A percentile compares a stretch with the other conserved stretches of the same genome.
Conservation (phyloP, 2,329 filamentous ascomycete species). For the Plenodomus biglobosus region DNA sequence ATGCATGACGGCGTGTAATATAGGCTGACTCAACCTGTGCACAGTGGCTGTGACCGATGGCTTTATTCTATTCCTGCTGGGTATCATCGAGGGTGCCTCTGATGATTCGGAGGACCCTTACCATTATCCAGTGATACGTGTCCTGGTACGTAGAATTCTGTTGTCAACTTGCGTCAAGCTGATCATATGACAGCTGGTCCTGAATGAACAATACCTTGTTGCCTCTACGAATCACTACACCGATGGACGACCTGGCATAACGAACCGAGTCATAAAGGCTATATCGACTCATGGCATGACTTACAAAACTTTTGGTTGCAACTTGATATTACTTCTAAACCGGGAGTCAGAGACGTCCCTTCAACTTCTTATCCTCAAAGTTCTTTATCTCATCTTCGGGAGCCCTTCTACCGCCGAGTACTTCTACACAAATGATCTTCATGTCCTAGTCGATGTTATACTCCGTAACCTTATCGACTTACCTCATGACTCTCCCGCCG, state of each 20-base stretch:
- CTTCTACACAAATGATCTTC: constrained; percentile 96
- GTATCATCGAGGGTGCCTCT: constrained; percentile 83
- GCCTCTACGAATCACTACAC: constrained; percentile 50
- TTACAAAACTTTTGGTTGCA: constrained; percentile 96
- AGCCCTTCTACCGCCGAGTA: constrained; percentile 92
- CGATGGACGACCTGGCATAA: constrained; percentile 59
- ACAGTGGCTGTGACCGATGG: constrained; percentile 66
- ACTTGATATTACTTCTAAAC: constrained; percentile 92
- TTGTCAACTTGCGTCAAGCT: not conserved
- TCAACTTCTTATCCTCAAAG: constrained; percentile 93
- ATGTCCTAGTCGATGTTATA: constrained; percentile 91
- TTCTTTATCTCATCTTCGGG: constrained; percentile 93
- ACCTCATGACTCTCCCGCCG: constrained; percentile 68
- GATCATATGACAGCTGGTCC: constrained; percentile 65
- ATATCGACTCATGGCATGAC: constrained; percentile 76
- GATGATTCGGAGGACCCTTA: constrained; percentile 90
- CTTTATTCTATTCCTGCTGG: constrained; percentile 81
- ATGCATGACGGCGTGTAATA: not conserved
- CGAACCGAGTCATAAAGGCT: constrained; percentile 91
- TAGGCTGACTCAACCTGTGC: constrained; percentile 10
- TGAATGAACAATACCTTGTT: constrained; percentile 99
- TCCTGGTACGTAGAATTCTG: constrained; percentile 66
- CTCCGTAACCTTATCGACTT: constrained; percentile 96
- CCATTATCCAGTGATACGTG: constrained; percentile 91
- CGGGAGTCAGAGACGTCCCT: constrained; percentile 90